Base-by-base conservation (phyloP, 495 filamentous ascomycete genomes). In the Chaetomium cochliodes region DNA sequence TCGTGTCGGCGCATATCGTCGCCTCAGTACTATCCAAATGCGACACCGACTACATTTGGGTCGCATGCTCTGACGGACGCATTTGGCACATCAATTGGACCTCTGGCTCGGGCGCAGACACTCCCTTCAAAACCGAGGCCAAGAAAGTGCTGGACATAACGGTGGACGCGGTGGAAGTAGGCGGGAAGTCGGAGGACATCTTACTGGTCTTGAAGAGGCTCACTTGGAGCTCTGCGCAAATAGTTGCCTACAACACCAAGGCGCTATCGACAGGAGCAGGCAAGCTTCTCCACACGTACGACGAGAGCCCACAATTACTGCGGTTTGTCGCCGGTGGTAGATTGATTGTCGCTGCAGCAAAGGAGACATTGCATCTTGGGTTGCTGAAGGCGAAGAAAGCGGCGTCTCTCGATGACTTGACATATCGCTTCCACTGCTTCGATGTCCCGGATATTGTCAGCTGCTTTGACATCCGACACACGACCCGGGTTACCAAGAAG, bases 11-110 rank as follows among this genome's bases (percentile, higher is more conserved):
- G 37, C 77, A 78, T 57, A 80, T 87, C 60, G 76, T 80, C 30
- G 81, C 86, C 20, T 87, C 84, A 57, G 76, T 77, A 20, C 63
- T 92, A 9, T 93, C 89, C 20, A 80, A 83, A 11, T 71, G 73
- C 25, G 78, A 86, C 13, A 65, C 80, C 0, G 83, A 88, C 55
- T 73, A 83, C 37, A 64, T 96, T 39, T 92, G 89, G 80, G 83
- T 94, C 20, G 87, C 88, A 23, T 90, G 86, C 47, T 84, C 82
- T 18, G 77, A 80, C 63, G 91, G 89, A 0, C 76, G 73, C 26
- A 78, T 96, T 22, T 88, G 85, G 75, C 74, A 84, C 41, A 91
- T 92, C 84, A 82, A 96, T 69, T 97, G 92, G 92, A 82, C 81
- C 11, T 80, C 82, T 39, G 87, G 87, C 30, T 76, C 76, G 25